Conservation (phyloP, 768 basidiomycete genomes). For the Amylocystis lapponica region DNA sequence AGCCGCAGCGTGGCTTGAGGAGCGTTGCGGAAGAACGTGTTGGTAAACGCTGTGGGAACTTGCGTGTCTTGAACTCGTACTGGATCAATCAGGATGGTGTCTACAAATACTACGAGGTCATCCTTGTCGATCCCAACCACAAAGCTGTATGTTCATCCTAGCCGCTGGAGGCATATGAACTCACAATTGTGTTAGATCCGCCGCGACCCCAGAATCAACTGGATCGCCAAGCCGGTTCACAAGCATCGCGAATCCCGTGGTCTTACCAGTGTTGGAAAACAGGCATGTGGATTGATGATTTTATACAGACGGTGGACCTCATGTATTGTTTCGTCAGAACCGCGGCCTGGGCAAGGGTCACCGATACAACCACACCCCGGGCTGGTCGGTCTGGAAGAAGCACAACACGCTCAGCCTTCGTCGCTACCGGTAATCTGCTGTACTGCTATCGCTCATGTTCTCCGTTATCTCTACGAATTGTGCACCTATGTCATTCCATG, state of each 20-base stretch:
- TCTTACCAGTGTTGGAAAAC: constrained; percentile 93
- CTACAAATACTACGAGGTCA: constrained; percentile 99
- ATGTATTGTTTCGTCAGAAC: constrained; percentile 71
- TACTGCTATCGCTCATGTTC: constrained; percentile 24
- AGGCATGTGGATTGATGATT: constrained; percentile 44
- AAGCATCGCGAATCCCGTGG: constrained; percentile 98
- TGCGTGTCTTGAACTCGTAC: constrained; percentile 97
- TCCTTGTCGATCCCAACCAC: constrained; percentile 93
- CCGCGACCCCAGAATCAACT: constrained; percentile 96
- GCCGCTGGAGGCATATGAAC: not conserved
- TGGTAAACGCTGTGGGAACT: constrained; percentile 90
- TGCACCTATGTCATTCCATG: constrained; percentile 22
- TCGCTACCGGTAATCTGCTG: constrained; percentile 63
- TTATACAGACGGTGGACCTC: not conserved
- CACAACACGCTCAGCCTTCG: constrained; percentile 96
- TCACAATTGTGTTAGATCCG: constrained; percentile 59
- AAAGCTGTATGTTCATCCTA: constrained; percentile 63
- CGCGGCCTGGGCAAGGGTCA: constrained; percentile 96
- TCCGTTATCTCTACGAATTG: constrained; percentile 18
- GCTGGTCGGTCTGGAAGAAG: constrained; percentile 90
- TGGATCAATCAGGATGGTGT: constrained; percentile 99
- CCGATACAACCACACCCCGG: constrained; percentile 89
- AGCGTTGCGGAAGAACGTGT: constrained; percentile 98
- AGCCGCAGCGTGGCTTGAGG: constrained; percentile 90
- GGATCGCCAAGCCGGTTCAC: constrained; percentile 98